Base-by-base conservation (phyloP, 2,329 filamentous ascomycete species). In the Xylariales sp. region DNA sequence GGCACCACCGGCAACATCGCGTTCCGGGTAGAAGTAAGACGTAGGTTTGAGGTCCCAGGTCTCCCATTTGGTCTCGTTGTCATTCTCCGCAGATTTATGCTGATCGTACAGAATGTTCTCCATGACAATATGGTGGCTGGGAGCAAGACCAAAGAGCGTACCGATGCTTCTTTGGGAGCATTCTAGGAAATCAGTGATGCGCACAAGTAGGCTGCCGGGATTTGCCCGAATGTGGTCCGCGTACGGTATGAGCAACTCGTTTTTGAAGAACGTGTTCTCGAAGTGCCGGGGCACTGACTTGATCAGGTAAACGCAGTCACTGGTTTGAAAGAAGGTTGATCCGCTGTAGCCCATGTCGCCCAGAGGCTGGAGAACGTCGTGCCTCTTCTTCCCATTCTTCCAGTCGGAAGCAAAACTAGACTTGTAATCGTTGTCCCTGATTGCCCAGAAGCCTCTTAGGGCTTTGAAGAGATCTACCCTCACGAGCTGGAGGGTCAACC, bases 41-140 rank as follows among this genome's bases (percentile, higher is more conserved):
- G 74, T 77, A 0, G 85, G 85, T 54, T 89, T 89, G 36, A 88
- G 71, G 46, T 88, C 85, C 61, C 82, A 88, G 1, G 76, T 80
- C 55, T 88, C 79, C 84, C 84, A 88, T 14, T 69, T 62, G 2
- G 46, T 47, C 20, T 55, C 49, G 1, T 51, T 49, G 1, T 46
- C 57, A 42, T 64, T 55, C 33, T 61, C 57, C 8, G 55, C 54
- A 41, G 68, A 65, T 10, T 66, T 61, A 11, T 68, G 65, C 47
- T 78, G 72, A 2, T 83, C 84, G 46, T 76, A 78, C 18, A 87
- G 65, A 3, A 86, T 68, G 54, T 88, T 88, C 58, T 88, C 84
- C 85, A 88, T 88, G 52, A 88, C 70, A 45, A 88, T 84, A 54
- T 88, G 84, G 49, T 87, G 83, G 1, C 77, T 78, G 0, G 85